Evolutionary conservation across 305 asterid species (phyloP).

Genomic region (Solanum chacoense): DNA sequence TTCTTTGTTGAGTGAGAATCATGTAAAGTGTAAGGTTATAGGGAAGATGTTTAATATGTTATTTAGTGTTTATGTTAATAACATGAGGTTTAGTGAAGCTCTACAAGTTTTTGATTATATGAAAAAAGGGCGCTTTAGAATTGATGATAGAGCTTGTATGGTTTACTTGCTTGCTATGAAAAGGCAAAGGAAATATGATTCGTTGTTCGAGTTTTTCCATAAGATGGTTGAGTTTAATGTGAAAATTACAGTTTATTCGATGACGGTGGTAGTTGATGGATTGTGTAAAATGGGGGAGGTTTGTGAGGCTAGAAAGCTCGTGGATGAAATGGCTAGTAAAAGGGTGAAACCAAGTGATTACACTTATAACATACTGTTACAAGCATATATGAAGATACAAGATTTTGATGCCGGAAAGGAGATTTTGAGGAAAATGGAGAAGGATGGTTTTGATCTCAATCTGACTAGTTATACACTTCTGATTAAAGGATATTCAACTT

Average conservation of each 20-base stretch:
- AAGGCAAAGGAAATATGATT: conserved; percentile 26
- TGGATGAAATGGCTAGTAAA: conserved; percentile 44
- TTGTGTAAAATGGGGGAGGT: conserved; percentile 45
- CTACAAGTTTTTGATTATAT: conserved; percentile 57
- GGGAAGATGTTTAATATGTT: conserved; percentile 61
- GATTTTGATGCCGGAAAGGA: conserved; percentile 41
- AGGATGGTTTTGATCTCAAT: conserved; percentile 7
- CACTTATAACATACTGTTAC: conserved; percentile 38
- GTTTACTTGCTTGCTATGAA: conserved; percentile 53
- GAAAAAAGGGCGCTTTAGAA: conserved; percentile 32
- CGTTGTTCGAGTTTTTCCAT: conserved; percentile 30
- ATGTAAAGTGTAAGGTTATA: conserved; percentile 11
- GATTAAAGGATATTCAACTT: conserved; percentile 29
- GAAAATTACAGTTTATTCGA: conserved; percentile 47
- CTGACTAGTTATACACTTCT: conserved; percentile 41
- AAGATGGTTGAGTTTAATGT: conserved; percentile 54
- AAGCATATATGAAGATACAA: conserved; percentile 18
- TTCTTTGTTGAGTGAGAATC: conserved; percentile 18
- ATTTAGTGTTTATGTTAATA: conserved; percentile 63
- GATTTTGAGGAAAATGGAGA: conserved; percentile 3
- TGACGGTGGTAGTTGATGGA: conserved; percentile 53
- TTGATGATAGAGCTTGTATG: conserved; percentile 75
- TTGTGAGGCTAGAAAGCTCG: conserved; percentile 34
- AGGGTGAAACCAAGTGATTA: conserved; percentile 59
- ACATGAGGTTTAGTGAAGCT: conserved; percentile 36